Evolutionary conservation across 2,329 filamentous ascomycete species (phyloP), one percentile per base, ranked within the genome.

Genomic region (Dothideomycetes sp.): DNA sequence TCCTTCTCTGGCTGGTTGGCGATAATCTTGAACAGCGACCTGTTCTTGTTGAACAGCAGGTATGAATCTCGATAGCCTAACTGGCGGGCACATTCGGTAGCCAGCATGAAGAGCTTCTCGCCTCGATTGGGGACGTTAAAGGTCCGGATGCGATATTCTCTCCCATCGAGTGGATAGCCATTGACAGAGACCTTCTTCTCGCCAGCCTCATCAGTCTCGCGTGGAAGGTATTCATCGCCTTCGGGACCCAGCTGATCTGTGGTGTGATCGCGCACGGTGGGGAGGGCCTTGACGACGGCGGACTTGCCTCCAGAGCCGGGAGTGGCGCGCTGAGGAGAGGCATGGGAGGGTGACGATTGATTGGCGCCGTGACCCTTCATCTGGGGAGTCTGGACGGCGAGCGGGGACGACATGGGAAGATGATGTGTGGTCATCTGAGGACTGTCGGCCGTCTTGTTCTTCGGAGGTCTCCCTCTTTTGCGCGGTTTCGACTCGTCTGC

Each of bases 31-130:
- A 77, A 94, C 7, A 98, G 69, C 2, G 91, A 96, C 49, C 89
- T 75, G 61, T 98, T 96, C 67, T 96, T 95, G 73, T 96, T 96
- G 69, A 98, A 98, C 12, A 98, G 69, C 27, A 98, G 71, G 59
- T 98, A 98, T n/a, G 88, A 95, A 61, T 98, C 91, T 45, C 91
- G 77, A 59, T 98, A 98, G 34, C 87, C 84, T 16, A 96, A 70
- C 3, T 95, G 87, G 49, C 91, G 79, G 17, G 91, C 91, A 58
- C 91, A 96, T 63, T 98, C 91, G 12, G 91, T 98, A 27, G 91
- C 91, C 38, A 98, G 76, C 91, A 98, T 98, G 65, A 96, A 98
- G 4, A 96, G 74, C 63, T 95, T 95, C 49, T 93, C 81, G 19
- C 85, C 87, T 51, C 91, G 74, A 53, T 93, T 81, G 14, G 89